Evolutionary conservation across 495 filamentous ascomycete genomes (phyloP), one percentile per base, ranked within the genome.

Genomic region (Bathelium albidoporum): DNA sequence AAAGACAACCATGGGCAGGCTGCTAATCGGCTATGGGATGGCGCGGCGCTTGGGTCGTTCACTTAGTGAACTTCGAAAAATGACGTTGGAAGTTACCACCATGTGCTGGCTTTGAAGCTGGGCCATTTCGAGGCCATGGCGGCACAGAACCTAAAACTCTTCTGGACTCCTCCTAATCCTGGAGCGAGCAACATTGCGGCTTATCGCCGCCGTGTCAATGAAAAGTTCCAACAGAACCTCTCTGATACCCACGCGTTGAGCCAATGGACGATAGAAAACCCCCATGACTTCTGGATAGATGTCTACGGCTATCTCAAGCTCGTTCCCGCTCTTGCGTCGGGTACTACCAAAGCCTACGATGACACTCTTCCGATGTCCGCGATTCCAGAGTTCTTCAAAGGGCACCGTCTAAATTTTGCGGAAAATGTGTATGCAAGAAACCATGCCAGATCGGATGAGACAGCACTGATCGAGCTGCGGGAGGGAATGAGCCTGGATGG

Each of bases 381-480:
- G 28, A 77, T 89, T 11, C 87, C 87, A 7, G 72, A 76, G 39
- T 90, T 86, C 86, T 88, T 87, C 72, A 77, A 82, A 16, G 84
- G 85, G 49, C 75, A 86, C 36, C 65, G 73, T 18, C 71, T 88
- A 64, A 89, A 87, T 71, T 87, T 78, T 66, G 80, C 85, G 43
- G 86, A 89, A 73, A 88, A 88, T 69, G 70, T 85, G 34, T 74
- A 87, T 28, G 87, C 75, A 72, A 76, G 81, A 20, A 72, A 76
- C 26, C 44, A 20, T 20, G 66, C 73, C 18, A 49, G 44, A 49
- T 60, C 72, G 1, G 69, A 73, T 58, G 89, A 86, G 68, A 76
- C 88, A 41, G 88, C 87, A 32, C 61, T 87, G 32, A 87, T 84
- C 22, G 84, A 87, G 69, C 79, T 90, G n/a, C 82, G 88, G 34